Percentiles rank a stretch among this genome's conserved stretches.
These are phyloP conservation scores for Colletotrichum trifolii DNA, from an alignment of 2,329 filamentous ascomycete species.

Conservation along the genomic window DNA sequence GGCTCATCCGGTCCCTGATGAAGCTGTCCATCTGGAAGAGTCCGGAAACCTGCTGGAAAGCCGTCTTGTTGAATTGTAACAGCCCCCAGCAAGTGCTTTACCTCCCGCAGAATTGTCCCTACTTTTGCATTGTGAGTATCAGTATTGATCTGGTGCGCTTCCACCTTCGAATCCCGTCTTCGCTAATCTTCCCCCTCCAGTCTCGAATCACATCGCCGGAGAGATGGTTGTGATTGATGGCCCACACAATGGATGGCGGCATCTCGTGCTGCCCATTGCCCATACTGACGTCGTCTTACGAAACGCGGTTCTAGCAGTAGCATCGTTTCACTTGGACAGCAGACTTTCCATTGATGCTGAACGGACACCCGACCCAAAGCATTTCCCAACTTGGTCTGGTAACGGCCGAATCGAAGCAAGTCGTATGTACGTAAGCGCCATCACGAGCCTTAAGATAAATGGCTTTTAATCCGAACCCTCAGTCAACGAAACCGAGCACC, in stretches of 20 bases:
- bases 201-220: constrained; percentile 37
- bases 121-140: too few species aligned
- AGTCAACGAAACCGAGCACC: constrained; percentile 11
- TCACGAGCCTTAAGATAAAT: background rate
- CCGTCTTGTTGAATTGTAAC: too few species aligned
- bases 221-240: constrained; percentile 41
- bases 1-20: too few species aligned
- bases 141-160: too few species aligned
- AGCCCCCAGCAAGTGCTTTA: too few species aligned
- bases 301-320: constrained; percentile 30
- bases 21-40: too few species aligned
- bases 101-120: too few species aligned
- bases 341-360: accelerated
- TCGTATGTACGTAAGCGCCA: background rate
- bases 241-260: constrained; percentile 39
- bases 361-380: background rate
- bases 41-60: too few species aligned
- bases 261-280: constrained; percentile 39
- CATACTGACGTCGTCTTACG: constrained; percentile 32
- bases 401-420: background rate
- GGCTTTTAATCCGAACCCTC: background rate
- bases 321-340: constrained; percentile 20
- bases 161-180: too few species aligned
- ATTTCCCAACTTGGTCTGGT: too few species aligned
- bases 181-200: constrained; percentile 5